phyloP scores from a whole-genome alignment of 768 basidiomycete species.

The Rhizopogon vinicolor region DNA sequence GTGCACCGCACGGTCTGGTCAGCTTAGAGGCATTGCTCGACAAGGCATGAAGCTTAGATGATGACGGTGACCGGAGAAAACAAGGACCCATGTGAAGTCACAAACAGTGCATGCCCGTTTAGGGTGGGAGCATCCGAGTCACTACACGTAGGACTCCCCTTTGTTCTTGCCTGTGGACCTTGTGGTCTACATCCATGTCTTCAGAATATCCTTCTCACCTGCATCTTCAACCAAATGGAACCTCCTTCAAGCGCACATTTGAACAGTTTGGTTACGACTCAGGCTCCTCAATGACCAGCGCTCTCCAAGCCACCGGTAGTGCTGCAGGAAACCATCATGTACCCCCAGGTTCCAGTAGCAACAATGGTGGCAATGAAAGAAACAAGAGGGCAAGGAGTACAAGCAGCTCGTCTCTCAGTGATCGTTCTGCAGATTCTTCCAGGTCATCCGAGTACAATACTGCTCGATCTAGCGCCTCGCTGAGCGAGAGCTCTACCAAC shows the following conservation, averaged over 20 bases:
- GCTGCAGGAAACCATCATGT: constrained; percentile 14
- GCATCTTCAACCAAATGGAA: constrained; percentile 42
- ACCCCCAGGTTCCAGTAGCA: constrained; percentile 5
- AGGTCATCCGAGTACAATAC: constrained; percentile 32
- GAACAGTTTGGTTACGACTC: constrained; percentile 36
- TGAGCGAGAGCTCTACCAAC: constrained; percentile 19
- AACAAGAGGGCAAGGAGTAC: constrained; percentile 57
- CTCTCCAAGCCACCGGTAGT: constrained; percentile 21
- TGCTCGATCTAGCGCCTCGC: constrained; percentile 29
- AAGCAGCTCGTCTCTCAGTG: constrained; percentile 40
- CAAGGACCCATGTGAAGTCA: neutral
- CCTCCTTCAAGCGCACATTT: constrained; percentile 59
- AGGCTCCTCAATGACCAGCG: constrained; percentile 21
- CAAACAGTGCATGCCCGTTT: neutral
- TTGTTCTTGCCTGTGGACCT: neutral
- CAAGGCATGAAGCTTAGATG: neutral
- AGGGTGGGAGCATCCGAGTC: neutral
- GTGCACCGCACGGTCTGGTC: neutral
- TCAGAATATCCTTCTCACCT: constrained; percentile 41
- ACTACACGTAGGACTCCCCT: neutral
- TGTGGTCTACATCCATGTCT: constrained; percentile 1
- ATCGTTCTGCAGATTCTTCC: constrained; percentile 27
- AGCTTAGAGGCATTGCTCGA: neutral
- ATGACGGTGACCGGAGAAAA: neutral
- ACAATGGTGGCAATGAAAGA: constrained; percentile 42